phyloP scores from a whole-genome alignment of 2,329 filamentous ascomycete genomes.

The Knufia fluminis region DNA sequence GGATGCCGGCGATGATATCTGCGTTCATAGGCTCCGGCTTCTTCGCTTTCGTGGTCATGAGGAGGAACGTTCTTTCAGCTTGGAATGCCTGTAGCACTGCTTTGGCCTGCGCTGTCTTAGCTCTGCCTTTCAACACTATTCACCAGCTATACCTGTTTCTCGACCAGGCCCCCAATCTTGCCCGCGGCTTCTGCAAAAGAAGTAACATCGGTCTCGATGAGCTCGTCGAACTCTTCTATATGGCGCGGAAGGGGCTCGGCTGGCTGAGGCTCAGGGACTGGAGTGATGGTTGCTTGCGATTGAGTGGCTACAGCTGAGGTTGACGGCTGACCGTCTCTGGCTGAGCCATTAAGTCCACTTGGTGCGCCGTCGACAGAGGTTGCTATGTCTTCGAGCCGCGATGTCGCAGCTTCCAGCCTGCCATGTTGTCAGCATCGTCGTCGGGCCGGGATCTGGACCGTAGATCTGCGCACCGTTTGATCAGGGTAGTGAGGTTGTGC shows the following conservation, averaged over 20 bases:
- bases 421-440: slow-evolving; percentile 14
- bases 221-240: slow-evolving; percentile 79
- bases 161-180: slow-evolving; percentile 66
- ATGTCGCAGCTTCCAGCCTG: slow-evolving; percentile 95
- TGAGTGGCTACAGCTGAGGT: slow-evolving; percentile 28
- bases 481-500: slow-evolving; percentile 93
- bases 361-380: slow-evolving; percentile 51
- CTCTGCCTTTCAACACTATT: slow-evolving; percentile 22
- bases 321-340: slow-evolving; percentile 24
- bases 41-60: slow-evolving; percentile 82
- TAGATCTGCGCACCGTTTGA: slow-evolving; percentile 69
- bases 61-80: slow-evolving; percentile 77
- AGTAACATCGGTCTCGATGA: slow-evolving; percentile 64
- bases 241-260: slow-evolving; percentile 58
- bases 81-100: slow-evolving; percentile 60
- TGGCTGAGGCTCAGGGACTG: slow-evolving; percentile 40
- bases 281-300: slow-evolving; percentile 26
- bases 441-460: slow-evolving; percentile 7
- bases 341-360: slow-evolving; percentile 25
- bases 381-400: slow-evolving; percentile 91
- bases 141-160: slow-evolving; percentile 61
- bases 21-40: slow-evolving; percentile 71
- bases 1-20: slow-evolving; percentile 76
- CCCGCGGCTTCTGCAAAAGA: slow-evolving; percentile 71
- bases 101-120: slow-evolving; percentile 35